Evolutionary conservation across 345 rosid species (phyloP), one percentile per base, ranked within the genome.

Genomic region (Erysimum cheiranthoides): DNA sequence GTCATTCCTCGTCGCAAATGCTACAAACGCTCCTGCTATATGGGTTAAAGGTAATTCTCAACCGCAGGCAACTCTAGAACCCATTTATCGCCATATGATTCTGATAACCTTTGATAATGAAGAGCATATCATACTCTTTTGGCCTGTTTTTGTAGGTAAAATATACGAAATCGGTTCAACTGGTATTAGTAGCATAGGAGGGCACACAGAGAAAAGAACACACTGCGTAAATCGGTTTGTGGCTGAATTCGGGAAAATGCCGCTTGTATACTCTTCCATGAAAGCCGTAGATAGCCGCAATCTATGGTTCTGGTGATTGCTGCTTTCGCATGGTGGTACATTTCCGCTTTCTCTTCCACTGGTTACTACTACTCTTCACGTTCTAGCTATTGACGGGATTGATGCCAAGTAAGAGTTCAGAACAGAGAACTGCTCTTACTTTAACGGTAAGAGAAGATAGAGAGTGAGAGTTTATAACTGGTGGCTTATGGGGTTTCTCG

Each of bases 1-100:
- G 97, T 92, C 99, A 17, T 95, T 95, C 86, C 97, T 95, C 8
- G 84, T 95, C 6, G 99, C 99, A 36, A 95, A 95, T 83, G 91
- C 82, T 50, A 88, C 96, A n/a, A n/a, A 81, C 75, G 86, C 92
- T 64, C 97, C 99, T 43, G 93, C 97, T 18, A 85, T 95, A 35
- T 92, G 99, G 97, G 97, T 90, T 43, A 88, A 95, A 85, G 99
- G 99, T 92, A 84, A 75, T 53, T 57, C n/a, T 43, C 38, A 34
- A 39, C 31, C 4, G 13, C 25, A 1, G 6, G 12, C n/a, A 30
- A 53, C 47, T 18, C n/a, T 25, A 32, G 57, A 40, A 43, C 31
- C 47, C 14, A 39, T 67, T 18, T 58, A 16, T n/a, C 2, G n/a
- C 38, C 49, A 42, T 21, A 36, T 73, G 56, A 32, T 53, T 53